Evolutionary conservation across 345 rosid species (phyloP).

Genomic region (Citrus mangshanensis): DNA sequence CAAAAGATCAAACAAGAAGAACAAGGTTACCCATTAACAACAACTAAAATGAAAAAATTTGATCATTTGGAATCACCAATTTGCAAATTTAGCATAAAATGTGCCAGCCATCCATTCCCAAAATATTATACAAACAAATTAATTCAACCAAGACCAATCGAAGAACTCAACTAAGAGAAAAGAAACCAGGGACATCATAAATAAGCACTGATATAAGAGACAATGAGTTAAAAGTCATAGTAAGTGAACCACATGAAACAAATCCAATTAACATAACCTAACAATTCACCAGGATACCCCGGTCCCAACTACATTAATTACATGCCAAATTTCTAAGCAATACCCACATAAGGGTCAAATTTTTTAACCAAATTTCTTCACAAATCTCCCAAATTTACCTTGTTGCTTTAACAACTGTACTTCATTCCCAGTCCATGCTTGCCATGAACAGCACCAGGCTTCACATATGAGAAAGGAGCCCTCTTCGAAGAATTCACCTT

Average conservation of each 20-base stretch:
- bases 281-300: background rate
- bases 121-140: background rate
- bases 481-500: conserved; percentile 33
- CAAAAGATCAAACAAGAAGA: background rate
- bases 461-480: conserved; percentile 25
- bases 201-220: background rate
- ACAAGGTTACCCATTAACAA: background rate
- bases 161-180: background rate
- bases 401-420: conserved; percentile 9
- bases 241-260: background rate
- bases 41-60: background rate
- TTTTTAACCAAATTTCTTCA: background rate
- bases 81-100: background rate
- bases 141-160: background rate
- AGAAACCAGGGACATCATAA: background rate
- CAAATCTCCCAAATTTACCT: background rate
- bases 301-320: conserved; percentile 1
- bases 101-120: background rate
- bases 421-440: conserved; percentile 53
- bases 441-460: conserved; percentile 51
- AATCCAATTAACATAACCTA: background rate
- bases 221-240: background rate
- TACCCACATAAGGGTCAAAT: conserved; percentile 1
- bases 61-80: background rate
- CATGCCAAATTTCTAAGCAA: background rate